Evolutionary conservation across 345 rosid genomes (phyloP), one percentile per base, ranked within the genome.

Genomic region (Mangifera indica): DNA sequence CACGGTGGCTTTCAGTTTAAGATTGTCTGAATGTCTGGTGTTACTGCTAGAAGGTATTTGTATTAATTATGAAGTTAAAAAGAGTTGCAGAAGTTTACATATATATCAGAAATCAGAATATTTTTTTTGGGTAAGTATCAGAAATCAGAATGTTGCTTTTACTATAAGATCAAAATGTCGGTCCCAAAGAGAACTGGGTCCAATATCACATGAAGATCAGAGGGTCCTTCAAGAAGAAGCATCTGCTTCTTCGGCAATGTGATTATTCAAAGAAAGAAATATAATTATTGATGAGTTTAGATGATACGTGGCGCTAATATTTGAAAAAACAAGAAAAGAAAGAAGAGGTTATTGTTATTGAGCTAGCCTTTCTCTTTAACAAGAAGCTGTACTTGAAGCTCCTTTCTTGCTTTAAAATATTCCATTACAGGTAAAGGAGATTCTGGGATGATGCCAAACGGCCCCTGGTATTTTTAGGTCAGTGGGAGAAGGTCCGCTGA

Each of bases 291-390:
- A 80, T 74, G 70, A 67, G 81, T 77, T 74, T 64, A 76, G 14
- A 76, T 82, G 69, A 72, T 17, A 66, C 78, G 88, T 84, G 91
- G 89, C 84, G 87, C 84, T 81, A 82, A 83, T 84, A 87, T 88
- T 85, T 90, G 96, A 87, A 87, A 29, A 83, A 87, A 82, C 87
- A 88, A 84, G 87, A 78, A 88, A 86, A 79, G 82, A 75, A 37
- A 77, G 53, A 72, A 78, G 84, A 84, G 42, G 42, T 5, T 37
- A 37, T 37, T 37, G 82, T 83, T 65, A 81, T 78, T 71, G 34
- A 77, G 42, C 42, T 37, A 37, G 81, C 83, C 92, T 86, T 85
- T 83, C 83, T 74, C 87, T 86, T 88, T 85, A 86, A 80, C 67
- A 80, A 76, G 84, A 74, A 78, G 86, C 72, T 81, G 87, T 78